A percentile compares a stretch with the other conserved stretches of the same genome.
phyloP scores from a whole-genome alignment of 164 flowering plant species.

The Aristolochia contorta region DNA sequence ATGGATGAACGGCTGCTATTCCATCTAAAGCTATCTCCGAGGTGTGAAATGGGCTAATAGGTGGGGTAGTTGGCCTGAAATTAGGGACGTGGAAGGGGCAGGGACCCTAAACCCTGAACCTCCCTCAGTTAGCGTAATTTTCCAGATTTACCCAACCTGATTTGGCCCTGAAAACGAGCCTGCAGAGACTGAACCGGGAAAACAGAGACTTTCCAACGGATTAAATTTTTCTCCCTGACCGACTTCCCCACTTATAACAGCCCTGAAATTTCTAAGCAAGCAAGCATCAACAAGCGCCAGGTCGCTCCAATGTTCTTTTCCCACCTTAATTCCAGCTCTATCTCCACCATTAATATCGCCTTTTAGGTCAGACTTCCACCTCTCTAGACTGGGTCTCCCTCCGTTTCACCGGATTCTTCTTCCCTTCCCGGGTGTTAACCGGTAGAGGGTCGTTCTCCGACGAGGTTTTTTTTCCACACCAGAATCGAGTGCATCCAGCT shows the following conservation, averaged over 20 bases:
- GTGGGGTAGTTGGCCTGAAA: not conserved
- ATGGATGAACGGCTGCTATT: not conserved
- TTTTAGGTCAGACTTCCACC: conserved; percentile 7
- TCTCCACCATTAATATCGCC: not conserved
- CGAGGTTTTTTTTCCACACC: not conserved
- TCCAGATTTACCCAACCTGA: conserved; percentile 1
- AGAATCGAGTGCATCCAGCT: conserved; percentile 2
- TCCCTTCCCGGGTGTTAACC: not conserved
- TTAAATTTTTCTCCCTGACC: not conserved
- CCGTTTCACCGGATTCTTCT: not conserved
- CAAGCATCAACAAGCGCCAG: conserved; percentile 4
- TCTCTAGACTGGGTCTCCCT: not conserved
- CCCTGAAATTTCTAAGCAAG: conserved; percentile 6
- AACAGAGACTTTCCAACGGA: conserved; percentile 7
- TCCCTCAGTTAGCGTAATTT: not conserved
- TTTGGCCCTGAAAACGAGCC: not conserved
- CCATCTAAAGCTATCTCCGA: not conserved
- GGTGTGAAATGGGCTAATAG: not conserved
- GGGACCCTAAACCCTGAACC: not conserved
- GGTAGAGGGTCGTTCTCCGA: conserved; percentile 11
- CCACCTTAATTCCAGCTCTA: conserved; percentile 4
- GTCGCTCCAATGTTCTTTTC: conserved; percentile 7
- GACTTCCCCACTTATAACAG: conserved; percentile 4
- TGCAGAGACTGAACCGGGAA: not conserved
- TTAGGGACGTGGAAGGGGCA: not conserved